These are phyloP conservation scores for Nigrograna mackinnonii DNA, from an alignment of 2,329 filamentous ascomycete species.

Conservation along the genomic window DNA sequence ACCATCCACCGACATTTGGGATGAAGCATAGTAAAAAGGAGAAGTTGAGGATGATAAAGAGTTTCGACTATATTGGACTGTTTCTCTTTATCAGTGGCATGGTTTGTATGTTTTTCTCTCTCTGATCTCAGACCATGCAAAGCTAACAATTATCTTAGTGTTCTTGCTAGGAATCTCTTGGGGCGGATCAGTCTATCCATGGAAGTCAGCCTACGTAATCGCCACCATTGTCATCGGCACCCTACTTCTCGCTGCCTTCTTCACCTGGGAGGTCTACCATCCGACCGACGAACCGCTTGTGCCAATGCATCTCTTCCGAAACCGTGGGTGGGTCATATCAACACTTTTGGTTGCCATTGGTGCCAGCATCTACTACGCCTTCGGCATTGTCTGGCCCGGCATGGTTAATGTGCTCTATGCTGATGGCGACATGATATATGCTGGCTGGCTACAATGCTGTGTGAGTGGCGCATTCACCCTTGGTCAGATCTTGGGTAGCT, in stretches of 20 bases:
- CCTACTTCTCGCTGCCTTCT: constrained; percentile 8
- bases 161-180: constrained; percentile 13
- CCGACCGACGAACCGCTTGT: constrained; percentile 36
- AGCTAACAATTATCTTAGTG: constrained; percentile 43
- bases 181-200: constrained; percentile 12
- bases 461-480: constrained; percentile 24
- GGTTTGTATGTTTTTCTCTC: no score
- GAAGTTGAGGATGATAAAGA: constrained; percentile 19
- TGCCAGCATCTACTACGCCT: constrained; percentile 38
- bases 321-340: constrained; percentile 28
- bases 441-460: constrained; percentile 10
- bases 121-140: no score
- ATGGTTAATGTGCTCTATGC: constrained; percentile 13
- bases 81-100: constrained; percentile 48
- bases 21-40: constrained; percentile 26
- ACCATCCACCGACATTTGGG: constrained; percentile 51
- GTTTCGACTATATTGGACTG: constrained; percentile 48
- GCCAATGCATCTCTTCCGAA: constrained; percentile 41
- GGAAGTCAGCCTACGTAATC: constrained; percentile 9
- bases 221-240: constrained; percentile 12
- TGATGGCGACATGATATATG: constrained; percentile 8
- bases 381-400: constrained; percentile 37
- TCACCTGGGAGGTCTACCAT: constrained; percentile 9
- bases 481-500: constrained; percentile 29
- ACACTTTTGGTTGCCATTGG: constrained; percentile 30